Evolutionary conservation across 176 grass and related monocot species (phyloP).

Genomic region (Puya raimondii): DNA sequence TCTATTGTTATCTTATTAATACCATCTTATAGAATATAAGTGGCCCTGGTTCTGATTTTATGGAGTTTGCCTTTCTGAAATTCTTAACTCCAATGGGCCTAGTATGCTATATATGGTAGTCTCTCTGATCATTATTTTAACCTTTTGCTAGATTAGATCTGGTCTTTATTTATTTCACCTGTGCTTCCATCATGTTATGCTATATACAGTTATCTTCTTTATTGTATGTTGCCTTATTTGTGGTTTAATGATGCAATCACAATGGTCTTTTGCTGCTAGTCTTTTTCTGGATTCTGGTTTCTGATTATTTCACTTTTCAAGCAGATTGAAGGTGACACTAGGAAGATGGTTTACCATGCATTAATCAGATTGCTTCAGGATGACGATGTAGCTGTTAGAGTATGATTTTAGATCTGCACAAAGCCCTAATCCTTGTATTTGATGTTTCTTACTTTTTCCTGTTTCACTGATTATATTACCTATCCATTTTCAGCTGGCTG

Average conservation of each 20-base stretch:
- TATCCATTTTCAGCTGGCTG: slow-evolving; percentile 74
- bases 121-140: background rate
- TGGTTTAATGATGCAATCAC: background rate
- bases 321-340: slow-evolving; percentile 90
- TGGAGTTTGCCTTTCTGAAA: background rate
- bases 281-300: slow-evolving; percentile 14
- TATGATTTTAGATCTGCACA: slow-evolving; percentile 30
- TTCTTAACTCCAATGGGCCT: background rate
- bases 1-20: background rate
- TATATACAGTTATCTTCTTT: background rate
- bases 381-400: slow-evolving; percentile 76
- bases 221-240: background rate
- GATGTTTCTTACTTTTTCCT: slow-evolving; percentile 22
- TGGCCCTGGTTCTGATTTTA: background rate
- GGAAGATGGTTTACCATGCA: slow-evolving; percentile 74
- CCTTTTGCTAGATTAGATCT: background rate
- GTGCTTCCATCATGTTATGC: background rate
- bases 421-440: slow-evolving; percentile 10
- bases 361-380: slow-evolving; percentile 86
- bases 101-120: background rate
- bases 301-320: slow-evolving; percentile 30
- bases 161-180: background rate
- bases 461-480: slow-evolving; percentile 23
- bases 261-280: background rate
- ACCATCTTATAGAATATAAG: background rate